Percentiles rank a stretch among this genome's conserved stretches.
Evolutionary conservation across 352 stramenopile species (phyloP).

Genomic region (Blastocystis sp.): DNA sequence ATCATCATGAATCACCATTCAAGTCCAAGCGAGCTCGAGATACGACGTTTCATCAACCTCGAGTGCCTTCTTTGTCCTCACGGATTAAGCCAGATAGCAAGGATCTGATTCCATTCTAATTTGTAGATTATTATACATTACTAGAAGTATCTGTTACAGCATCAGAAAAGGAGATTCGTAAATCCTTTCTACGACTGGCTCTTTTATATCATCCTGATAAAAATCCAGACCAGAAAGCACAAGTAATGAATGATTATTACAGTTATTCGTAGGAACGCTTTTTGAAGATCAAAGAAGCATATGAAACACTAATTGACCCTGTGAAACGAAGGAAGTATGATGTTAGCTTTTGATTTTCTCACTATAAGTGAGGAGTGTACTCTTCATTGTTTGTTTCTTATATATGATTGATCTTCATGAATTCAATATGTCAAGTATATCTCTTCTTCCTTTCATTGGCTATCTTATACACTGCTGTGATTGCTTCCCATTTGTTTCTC

Average conservation of each 20-base stretch:
- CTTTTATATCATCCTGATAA: conserved; percentile 42
- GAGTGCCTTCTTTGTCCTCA: too few relatives aligned
- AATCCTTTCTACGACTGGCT: conserved; percentile 17
- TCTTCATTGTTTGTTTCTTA: neutral
- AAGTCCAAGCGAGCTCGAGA: neutral
- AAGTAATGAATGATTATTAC: neutral
- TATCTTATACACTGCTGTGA: too few relatives aligned
- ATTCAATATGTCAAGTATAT: neutral
- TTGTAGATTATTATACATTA: conserved; percentile 5
- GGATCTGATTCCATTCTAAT: neutral
- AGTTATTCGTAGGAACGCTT: conserved; percentile 31
- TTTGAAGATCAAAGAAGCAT: conserved; percentile 37
- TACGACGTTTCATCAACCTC: neutral
- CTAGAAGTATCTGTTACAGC: neutral
- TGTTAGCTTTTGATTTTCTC: conserved; percentile 11
- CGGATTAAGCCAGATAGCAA: neutral
- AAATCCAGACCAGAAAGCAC: neutral
- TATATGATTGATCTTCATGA: neutral
- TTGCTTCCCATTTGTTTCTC: too few relatives aligned
- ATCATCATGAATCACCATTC: neutral
- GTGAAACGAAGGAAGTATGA: conserved; percentile 11
- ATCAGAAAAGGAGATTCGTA: conserved; percentile 39
- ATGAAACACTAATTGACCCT: conserved; percentile 28
- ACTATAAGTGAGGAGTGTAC: neutral
- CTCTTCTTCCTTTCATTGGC: too few relatives aligned